Evolutionary conservation across 169 alveolate species (phyloP).

Genomic region (Cyclospora cayetanensis): DNA sequence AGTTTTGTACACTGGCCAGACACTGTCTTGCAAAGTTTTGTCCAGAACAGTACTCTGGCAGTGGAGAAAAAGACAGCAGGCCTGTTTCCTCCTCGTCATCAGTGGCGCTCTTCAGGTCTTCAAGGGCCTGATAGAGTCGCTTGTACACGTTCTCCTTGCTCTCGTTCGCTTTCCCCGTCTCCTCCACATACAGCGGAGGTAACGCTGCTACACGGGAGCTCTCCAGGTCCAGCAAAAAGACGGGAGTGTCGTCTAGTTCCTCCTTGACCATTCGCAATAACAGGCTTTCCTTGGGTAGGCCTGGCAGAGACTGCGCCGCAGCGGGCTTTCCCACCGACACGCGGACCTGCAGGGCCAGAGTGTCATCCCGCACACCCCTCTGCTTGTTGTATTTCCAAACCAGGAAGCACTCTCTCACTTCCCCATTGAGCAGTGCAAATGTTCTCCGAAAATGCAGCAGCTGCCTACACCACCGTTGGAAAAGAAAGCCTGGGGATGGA

Average conservation of each 20-base stretch:
- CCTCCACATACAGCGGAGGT: conserved; percentile 40
- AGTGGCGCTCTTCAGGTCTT: not conserved
- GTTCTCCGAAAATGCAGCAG: no score
- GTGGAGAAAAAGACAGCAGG: conserved; percentile 4
- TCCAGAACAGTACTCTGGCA: conserved; percentile 48
- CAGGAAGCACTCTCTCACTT: no score
- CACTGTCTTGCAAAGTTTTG: conserved; percentile 37
- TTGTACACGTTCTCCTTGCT: not conserved
- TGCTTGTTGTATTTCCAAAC: no score
- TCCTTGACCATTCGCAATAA: not conserved
- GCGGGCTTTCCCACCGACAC: conserved; percentile 4
- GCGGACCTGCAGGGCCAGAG: conserved; percentile 54
- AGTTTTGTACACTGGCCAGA: conserved; percentile 21
- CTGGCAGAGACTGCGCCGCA: conserved; percentile 46
- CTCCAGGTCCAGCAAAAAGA: conserved; percentile 36
- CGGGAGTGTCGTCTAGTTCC: conserved; percentile 3
- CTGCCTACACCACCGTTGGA: no score
- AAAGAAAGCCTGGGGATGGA: no score
- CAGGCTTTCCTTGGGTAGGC: conserved; percentile 4
- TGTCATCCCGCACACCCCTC: no score
- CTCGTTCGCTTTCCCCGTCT: not conserved
- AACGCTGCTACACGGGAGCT: conserved; percentile 33
- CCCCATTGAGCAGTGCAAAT: no score
- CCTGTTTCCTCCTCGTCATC: conserved; percentile 1
- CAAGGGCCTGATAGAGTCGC: conserved; percentile 21